Evolutionary conservation across 1,284 basidiomycete genomes (phyloP).

Genomic region (Fomitopsis betulina): DNA sequence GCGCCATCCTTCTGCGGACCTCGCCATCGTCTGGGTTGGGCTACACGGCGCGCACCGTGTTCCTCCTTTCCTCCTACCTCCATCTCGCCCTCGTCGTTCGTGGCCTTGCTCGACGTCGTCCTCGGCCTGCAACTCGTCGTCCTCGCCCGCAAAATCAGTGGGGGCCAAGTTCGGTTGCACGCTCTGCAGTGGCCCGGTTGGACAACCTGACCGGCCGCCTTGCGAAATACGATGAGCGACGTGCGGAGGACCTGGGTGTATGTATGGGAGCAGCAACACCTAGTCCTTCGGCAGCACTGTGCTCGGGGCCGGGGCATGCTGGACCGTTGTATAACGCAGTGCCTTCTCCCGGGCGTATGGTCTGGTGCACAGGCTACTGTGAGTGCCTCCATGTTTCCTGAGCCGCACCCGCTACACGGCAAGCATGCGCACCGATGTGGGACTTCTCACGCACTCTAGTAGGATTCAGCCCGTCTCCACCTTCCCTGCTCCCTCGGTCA

Average conservation of each 20-base stretch:
- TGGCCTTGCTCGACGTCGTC: too few species aligned
- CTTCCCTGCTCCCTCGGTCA: background rate
- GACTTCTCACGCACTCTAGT: background rate
- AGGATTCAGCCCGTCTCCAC: background rate
- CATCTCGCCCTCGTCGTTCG: background rate
- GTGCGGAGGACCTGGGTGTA: too few species aligned
- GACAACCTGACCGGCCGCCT: too few species aligned
- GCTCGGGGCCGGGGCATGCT: background rate
- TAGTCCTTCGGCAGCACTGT: background rate
- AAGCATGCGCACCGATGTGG: background rate
- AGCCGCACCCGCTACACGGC: background rate
- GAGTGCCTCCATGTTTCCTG: background rate
- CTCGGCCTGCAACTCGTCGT: too few species aligned
- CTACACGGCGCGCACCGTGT: background rate
- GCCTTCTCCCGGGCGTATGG: background rate
- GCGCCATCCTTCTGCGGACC: slow-evolving; percentile 25
- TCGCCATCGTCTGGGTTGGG: slow-evolving; percentile 19
- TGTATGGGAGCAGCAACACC: too few species aligned
- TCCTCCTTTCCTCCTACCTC: slow-evolving; percentile 4
- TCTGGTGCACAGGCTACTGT: background rate
- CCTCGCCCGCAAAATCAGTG: too few species aligned
- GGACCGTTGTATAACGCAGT: background rate
- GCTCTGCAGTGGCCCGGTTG: too few species aligned
- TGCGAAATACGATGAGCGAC: too few species aligned
- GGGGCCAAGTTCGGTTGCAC: too few species aligned